Evolutionary conservation across 768 basidiomycete genomes (phyloP).

Genomic region (Galerina sulciceps): DNA sequence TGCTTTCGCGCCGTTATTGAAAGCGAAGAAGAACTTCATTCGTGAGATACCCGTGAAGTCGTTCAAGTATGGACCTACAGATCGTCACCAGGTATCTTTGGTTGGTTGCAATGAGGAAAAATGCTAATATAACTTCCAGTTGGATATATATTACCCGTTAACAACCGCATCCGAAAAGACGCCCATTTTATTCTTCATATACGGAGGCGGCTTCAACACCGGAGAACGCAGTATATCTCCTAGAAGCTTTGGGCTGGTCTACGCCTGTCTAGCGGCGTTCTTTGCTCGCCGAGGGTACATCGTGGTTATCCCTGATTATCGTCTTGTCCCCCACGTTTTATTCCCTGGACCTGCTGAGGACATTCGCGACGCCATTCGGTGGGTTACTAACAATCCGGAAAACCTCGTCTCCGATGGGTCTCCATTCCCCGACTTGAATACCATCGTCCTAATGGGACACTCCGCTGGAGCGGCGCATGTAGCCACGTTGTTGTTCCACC

Average conservation of each 20-base stretch:
- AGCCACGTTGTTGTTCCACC: constrained; percentile 46
- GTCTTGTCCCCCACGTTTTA: constrained; percentile 58
- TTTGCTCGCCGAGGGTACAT: constrained; percentile 63
- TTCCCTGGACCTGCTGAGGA: constrained; percentile 63
- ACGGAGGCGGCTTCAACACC: constrained; percentile 65
- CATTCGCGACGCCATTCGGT: constrained; percentile 60
- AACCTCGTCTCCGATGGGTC: constrained; percentile 30
- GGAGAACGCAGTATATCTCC: constrained; percentile 52
- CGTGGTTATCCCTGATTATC: constrained; percentile 72
- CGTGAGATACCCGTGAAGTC: constrained; percentile 51
- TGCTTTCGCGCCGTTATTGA: constrained; percentile 54
- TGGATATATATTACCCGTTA: constrained; percentile 69
- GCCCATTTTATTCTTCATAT: constrained; percentile 65
- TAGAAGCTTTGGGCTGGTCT: constrained; percentile 52
- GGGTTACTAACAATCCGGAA: constrained; percentile 46
- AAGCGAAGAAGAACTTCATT: constrained; percentile 51
- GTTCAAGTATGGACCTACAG: constrained; percentile 58
- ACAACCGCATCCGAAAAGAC: constrained; percentile 30
- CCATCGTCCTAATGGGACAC: constrained; percentile 58
- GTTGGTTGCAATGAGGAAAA: neutral
- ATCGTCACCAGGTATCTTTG: constrained; percentile 48
- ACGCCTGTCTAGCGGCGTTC: constrained; percentile 62
- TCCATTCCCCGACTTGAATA: constrained; percentile 41
- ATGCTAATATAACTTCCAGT: constrained; percentile 35
- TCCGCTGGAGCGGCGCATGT: constrained; percentile 63